Evolutionary conservation across 495 filamentous ascomycete species (phyloP), one percentile per base, ranked within the genome.

Genomic region (Aspergillus panamensis): DNA sequence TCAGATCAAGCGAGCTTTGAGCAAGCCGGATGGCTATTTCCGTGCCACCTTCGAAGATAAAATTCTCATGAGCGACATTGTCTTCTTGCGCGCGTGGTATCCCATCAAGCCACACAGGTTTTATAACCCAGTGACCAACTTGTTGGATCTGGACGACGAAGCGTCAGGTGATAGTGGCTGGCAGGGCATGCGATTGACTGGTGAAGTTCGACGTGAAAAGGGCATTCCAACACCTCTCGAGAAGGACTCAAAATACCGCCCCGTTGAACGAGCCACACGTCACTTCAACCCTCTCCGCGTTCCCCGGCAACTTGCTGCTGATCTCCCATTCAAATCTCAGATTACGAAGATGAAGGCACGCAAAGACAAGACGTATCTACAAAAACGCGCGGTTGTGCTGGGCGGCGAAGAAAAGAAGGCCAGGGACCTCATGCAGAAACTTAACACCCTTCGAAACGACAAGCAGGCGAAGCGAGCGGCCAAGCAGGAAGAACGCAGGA

Each of bases 21-120:
- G 84, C 69, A 95, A 96, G 61, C 92, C 93, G 2, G 95, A 98
- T 45, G 94, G 94, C 13, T 87, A 90, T 75, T 96, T 93, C 81
- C 84, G 94, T 65, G 94, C 94, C 13, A 96, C 93, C 0, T 98
- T 98, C 62, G 94, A 98, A 71, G 94, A 98, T 76, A 98, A 97
- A 77, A 87, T 97, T 47, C 78, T 98, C 13, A 94, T 96, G 84
- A 89, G 85, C 69, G 94, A 98, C 65, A 93, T 98, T 62, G 89
- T 96, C 44, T 97, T 98, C 77, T 73, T 98, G 33, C 81, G 92
- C 10, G 93, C 95, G 3, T 98, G 94, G 94, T 97, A 95, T 73
- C 91, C 94, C 7, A 85, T 97, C 70, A 91, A 90, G 63, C 94
- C 93, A 8, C 90, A 91, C 64, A 85, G 90, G 21, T 97, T 95